Conservation (phyloP, 2,329 filamentous ascomycete genomes). For the Aspergillus tubingensis region DNA sequence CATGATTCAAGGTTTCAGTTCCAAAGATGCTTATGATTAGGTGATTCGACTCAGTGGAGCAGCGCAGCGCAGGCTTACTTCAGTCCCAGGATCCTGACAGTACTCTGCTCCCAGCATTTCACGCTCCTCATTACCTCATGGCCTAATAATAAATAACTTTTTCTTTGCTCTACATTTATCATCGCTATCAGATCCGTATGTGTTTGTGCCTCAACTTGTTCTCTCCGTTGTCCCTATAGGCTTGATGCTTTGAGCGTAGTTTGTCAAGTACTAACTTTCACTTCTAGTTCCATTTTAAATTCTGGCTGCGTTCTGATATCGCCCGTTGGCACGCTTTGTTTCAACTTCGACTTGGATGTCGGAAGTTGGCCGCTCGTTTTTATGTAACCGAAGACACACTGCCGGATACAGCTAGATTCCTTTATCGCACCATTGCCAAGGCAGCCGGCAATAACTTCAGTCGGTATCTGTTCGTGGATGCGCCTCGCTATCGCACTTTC, state of each 20-base stretch:
- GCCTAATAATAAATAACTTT: neutral
- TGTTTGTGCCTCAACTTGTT: neutral
- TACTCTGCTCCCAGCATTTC: neutral
- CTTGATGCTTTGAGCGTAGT: too few species aligned
- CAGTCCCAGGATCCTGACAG: neutral
- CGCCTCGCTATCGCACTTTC: neutral
- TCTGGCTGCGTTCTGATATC: neutral
- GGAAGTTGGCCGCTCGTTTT: neutral
- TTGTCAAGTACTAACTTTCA: too few species aligned
- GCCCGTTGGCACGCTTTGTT: neutral
- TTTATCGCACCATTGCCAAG: neutral
- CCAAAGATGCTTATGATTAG: neutral
- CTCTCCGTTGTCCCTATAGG: neutral
- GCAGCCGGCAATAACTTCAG: neutral
- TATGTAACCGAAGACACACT: neutral
- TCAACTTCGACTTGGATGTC: neutral
- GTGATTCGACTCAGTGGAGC: constrained; percentile 3
- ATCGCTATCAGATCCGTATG: neutral
- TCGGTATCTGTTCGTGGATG: neutral
- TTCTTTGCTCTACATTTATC: neutral
- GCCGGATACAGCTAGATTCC: neutral
- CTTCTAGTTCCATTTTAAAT: too few species aligned
- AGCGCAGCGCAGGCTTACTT: constrained; percentile 1
- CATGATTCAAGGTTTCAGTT: neutral
- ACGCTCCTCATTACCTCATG: neutral